Conservation (phyloP, 176 grass and related monocot species). For the Eleusine indica region DNA sequence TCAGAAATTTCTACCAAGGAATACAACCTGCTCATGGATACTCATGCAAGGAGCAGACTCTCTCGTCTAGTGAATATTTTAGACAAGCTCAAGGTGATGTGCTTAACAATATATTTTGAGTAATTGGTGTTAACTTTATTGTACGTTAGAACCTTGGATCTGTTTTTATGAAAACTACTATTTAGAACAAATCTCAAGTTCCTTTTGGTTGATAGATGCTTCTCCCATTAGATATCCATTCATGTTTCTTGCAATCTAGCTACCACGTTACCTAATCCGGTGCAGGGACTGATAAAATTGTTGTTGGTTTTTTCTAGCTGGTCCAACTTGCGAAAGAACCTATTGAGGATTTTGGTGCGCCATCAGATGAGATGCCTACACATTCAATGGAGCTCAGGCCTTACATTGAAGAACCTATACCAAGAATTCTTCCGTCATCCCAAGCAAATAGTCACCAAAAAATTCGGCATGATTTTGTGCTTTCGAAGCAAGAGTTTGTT, state of each 20-base stretch:
- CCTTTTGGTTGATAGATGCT: conserved; percentile 22
- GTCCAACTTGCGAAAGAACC: conserved; percentile 66
- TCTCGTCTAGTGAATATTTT: conserved; percentile 82
- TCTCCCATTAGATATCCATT: neutral
- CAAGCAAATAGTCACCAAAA: conserved; percentile 46
- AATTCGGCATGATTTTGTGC: conserved; percentile 89
- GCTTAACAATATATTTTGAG: neutral
- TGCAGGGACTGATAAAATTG: conserved; percentile 14
- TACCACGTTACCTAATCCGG: conserved; percentile 25
- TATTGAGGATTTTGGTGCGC: conserved; percentile 50
- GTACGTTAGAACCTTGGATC: conserved; percentile 6
- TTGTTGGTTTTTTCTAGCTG: conserved; percentile 57
- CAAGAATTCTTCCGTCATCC: conserved; percentile 61
- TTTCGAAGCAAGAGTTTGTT: conserved; percentile 71
- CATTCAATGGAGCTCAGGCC: conserved; percentile 87
- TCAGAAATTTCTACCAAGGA: conserved; percentile 75
- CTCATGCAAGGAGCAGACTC: conserved; percentile 66
- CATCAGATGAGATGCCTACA: conserved; percentile 52
- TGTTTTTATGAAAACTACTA: neutral
- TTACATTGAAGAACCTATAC: conserved; percentile 92
- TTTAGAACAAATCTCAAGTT: neutral
- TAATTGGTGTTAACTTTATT: conserved; percentile 15
- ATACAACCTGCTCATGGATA: conserved; percentile 75
- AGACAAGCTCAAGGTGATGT: conserved; percentile 81
- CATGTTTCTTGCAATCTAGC: conserved; percentile 25